phyloP scores from a whole-genome alignment of 345 rosid species.

The Heritiera littoralis region DNA sequence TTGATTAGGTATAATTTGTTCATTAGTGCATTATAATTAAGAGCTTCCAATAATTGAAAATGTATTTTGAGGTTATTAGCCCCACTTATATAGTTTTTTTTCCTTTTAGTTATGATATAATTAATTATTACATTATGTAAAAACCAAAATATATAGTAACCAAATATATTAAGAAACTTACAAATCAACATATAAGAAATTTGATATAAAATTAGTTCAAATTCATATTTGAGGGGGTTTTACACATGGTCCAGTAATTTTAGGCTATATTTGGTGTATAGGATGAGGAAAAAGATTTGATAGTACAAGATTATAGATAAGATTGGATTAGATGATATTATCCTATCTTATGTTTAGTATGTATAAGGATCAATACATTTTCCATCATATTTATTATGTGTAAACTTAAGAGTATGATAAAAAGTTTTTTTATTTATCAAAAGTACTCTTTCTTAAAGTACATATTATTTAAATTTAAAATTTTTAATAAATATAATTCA shows the following conservation, averaged over 20 bases:
- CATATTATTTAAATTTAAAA: no score
- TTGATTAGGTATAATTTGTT: not conserved
- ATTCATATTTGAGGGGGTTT: not conserved
- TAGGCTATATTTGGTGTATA: not conserved
- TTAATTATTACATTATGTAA: not conserved
- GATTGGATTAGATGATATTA: no score
- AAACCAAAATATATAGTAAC: no score
- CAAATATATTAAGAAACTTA: not conserved
- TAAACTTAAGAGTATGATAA: no score
- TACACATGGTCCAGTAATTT: not conserved
- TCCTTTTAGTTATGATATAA: not conserved
- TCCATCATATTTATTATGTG: no score
- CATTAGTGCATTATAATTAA: not conserved
- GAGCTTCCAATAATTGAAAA: constrained; percentile 1
- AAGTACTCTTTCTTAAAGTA: no score
- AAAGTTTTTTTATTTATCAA: no score
- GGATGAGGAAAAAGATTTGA: no score
- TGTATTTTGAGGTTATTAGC: not conserved
- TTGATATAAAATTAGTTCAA: not conserved
- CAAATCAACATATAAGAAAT: not conserved
- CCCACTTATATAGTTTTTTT: not conserved
- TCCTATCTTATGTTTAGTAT: no score
- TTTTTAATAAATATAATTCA: no score
- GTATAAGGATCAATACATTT: no score
- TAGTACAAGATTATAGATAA: no score